A percentile compares a stretch with the other conserved stretches of the same genome.
These are phyloP conservation scores for Botrytis fragariae DNA, from an alignment of 2,329 filamentous ascomycete species.

Conservation along the genomic window DNA sequence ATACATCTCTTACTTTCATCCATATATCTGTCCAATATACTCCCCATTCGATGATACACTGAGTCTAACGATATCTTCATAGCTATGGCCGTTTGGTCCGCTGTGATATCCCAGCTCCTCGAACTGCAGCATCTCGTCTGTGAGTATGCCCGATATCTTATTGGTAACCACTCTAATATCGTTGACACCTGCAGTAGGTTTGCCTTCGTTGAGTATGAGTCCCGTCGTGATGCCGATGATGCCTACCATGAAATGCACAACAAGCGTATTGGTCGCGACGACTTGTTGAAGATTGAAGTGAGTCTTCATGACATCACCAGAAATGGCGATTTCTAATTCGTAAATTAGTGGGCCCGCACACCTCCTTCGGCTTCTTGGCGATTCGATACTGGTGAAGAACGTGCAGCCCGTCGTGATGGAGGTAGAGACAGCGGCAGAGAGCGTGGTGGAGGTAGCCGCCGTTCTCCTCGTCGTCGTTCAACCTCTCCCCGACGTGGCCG, in stretches of 20 bases:
- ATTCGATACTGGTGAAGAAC: conserved; percentile 87
- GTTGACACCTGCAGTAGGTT: conserved; percentile 59
- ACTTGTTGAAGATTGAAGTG: conserved; percentile 97
- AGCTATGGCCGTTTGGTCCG: conserved; percentile 97
- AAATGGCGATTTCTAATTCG: conserved; percentile 14
- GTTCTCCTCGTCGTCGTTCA: conserved; percentile 67
- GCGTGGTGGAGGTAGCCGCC: conserved; percentile 42
- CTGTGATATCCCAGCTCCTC: conserved; percentile 95
- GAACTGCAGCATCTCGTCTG: conserved; percentile 92
- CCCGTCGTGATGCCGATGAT: conserved; percentile 95
- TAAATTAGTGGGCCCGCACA: conserved; percentile 85
- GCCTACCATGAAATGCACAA: conserved; percentile 99
- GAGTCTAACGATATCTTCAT: conserved; percentile 36
- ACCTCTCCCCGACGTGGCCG: conserved; percentile 74
- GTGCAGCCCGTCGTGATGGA: conserved; percentile 51
- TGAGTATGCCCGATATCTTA: conserved; percentile 53
- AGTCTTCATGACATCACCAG: conserved; percentile 33
- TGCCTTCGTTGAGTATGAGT: conserved; percentile 98
- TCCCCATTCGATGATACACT: conserved; percentile 24
- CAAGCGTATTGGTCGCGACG: conserved; percentile 88
- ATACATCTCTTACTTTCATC: conserved; percentile 32
- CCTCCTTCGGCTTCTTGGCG: conserved; percentile 98
- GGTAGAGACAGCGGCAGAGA: conserved; percentile 25
- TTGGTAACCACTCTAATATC: conserved; percentile 36
- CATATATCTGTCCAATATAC: conserved; percentile 27